phyloP scores from a whole-genome alignment of 306 rosid species.

The Vigna radiata region DNA sequence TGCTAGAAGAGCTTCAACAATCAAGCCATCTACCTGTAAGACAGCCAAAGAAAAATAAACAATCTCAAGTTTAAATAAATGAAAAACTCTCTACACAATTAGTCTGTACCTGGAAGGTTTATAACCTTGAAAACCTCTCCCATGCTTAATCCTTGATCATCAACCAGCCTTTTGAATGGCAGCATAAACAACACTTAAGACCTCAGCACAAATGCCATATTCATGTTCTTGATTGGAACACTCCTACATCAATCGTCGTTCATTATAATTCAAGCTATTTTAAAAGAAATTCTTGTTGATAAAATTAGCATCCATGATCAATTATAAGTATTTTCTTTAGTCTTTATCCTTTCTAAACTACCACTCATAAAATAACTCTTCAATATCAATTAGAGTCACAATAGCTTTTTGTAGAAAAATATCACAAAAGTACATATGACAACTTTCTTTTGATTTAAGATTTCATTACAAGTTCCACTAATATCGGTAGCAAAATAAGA shows the following conservation, averaged over 20 bases:
- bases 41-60: conserved; percentile 36
- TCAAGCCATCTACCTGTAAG: conserved; percentile 59
- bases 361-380: not conserved
- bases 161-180: conserved; percentile 56
- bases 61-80: conserved; percentile 26
- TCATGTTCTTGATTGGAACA: conserved; percentile 54
- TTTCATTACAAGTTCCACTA: conserved; percentile 5
- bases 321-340: not conserved
- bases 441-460: conserved; percentile 4
- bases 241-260: conserved; percentile 48
- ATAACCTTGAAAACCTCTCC: conserved; percentile 68
- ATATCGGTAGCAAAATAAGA: not conserved
- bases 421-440: not conserved
- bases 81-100: not conserved
- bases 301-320: not conserved
- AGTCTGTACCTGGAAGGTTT: conserved; percentile 68
- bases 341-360: not conserved
- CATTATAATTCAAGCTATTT: not conserved
- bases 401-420: not conserved
- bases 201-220: conserved; percentile 58
- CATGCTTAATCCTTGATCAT: conserved; percentile 89
- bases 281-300: not conserved
- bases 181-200: conserved; percentile 65
- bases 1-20: conserved; percentile 82
- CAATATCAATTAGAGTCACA: conserved; percentile 4